These are phyloP conservation scores for Camillea tinctor DNA, from an alignment of 2,329 filamentous ascomycete genomes.

Conservation along the genomic window DNA sequence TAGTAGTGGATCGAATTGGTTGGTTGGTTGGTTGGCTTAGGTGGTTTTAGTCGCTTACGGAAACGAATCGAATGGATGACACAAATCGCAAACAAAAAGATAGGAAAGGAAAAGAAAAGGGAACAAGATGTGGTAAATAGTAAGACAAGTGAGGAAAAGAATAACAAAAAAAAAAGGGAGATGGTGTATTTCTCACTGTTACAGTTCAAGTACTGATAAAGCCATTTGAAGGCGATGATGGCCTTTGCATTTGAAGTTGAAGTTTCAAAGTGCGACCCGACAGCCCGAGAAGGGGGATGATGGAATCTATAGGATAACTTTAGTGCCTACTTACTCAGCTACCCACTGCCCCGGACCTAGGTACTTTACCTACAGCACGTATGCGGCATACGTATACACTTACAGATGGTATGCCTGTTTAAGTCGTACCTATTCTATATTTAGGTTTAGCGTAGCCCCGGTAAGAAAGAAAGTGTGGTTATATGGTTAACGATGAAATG, in stretches of 20 bases:
- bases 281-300: background rate
- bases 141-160: background rate
- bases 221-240: conserved; percentile 15
- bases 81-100: background rate
- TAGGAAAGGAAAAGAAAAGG: background rate
- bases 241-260: conserved; percentile 5
- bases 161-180: conserved; percentile 3
- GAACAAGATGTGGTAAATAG: background rate
- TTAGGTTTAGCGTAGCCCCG: no score
- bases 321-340: no score
- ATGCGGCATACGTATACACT: no score
- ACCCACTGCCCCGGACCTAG: no score
- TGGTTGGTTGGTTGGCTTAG: background rate
- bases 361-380: background rate
- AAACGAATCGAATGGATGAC: background rate
- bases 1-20: background rate
- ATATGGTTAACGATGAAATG: no score
- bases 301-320: conserved; percentile 4
- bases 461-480: no score
- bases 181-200: background rate
- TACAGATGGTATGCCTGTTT: no score
- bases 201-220: conserved; percentile 6
- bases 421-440: no score
- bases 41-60: background rate
- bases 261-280: background rate